Evolutionary conservation across 495 filamentous ascomycete genomes (phyloP).

Genomic region (Trichoderma reesei): DNA sequence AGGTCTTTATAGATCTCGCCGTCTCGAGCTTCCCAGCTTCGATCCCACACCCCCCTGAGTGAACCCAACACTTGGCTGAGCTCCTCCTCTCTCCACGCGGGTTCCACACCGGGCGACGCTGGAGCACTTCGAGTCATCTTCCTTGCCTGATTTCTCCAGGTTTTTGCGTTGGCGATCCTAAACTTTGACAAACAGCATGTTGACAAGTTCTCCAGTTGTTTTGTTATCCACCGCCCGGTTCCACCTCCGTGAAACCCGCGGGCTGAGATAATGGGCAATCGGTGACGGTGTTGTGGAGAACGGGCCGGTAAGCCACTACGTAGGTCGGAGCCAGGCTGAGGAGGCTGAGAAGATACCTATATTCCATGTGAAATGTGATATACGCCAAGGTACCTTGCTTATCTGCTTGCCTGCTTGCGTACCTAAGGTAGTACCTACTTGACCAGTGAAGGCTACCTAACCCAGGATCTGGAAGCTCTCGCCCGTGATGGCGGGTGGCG

Average conservation of each 20-base stretch:
- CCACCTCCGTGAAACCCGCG: neutral
- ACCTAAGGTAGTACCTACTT: no score
- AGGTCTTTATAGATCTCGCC: conserved; percentile 10
- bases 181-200: neutral
- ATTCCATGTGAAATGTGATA: no score
- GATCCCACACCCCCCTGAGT: neutral
- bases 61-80: neutral
- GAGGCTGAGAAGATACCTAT: neutral
- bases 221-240: neutral
- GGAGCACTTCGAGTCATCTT: neutral
- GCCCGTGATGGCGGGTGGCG: no score
- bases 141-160: neutral
- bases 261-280: neutral
- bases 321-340: neutral
- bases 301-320: neutral
- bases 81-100: neutral
- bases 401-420: no score
- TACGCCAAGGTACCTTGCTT: neutral
- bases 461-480: no score
- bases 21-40: neutral
- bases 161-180: neutral
- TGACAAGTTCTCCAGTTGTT: conserved; percentile 1
- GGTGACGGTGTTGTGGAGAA: neutral
- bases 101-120: neutral
- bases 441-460: no score